Conservation (phyloP, 208 protist genomes). For the Eutreptiella sp. region DNA sequence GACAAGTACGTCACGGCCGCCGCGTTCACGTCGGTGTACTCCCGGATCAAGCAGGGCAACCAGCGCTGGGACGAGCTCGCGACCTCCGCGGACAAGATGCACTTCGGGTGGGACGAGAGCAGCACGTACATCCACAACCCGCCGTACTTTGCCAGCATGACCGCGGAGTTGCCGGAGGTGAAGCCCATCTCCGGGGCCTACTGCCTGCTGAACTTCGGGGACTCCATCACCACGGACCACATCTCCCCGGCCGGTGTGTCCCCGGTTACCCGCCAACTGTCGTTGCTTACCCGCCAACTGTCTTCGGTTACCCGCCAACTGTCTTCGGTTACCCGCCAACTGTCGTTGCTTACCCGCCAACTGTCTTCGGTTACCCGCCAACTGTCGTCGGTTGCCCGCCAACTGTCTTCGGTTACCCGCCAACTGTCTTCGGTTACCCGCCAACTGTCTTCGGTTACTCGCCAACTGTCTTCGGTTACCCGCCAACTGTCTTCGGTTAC, state of each 20-base stretch:
- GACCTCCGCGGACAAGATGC: slow-evolving; percentile 58
- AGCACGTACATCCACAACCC: slow-evolving; percentile 92
- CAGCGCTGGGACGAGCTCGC: slow-evolving; percentile 78
- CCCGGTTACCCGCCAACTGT: no score
- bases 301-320: no score
- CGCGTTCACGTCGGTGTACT: slow-evolving; percentile 84
- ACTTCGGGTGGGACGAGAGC: slow-evolving; percentile 86
- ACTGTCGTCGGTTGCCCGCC: no score
- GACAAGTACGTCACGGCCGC: slow-evolving; percentile 67
- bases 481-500: no score
- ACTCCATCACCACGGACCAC: slow-evolving; percentile 93
- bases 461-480: no score
- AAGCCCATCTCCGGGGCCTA: slow-evolving; percentile 63
- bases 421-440: no score
- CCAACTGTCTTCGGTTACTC: no score
- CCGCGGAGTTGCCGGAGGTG: slow-evolving; percentile 42
- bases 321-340: no score
- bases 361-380: no score
- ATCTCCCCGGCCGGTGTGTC: slow-evolving; percentile 90
- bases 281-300: no score
- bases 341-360: no score
- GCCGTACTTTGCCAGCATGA: slow-evolving; percentile 86
- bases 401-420: no score
- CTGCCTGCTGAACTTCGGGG: slow-evolving; percentile 82
- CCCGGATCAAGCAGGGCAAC: slow-evolving; percentile 75